Evolutionary conservation across 495 filamentous ascomycete genomes (phyloP).

Genomic region (Achaetomiella virescens): DNA sequence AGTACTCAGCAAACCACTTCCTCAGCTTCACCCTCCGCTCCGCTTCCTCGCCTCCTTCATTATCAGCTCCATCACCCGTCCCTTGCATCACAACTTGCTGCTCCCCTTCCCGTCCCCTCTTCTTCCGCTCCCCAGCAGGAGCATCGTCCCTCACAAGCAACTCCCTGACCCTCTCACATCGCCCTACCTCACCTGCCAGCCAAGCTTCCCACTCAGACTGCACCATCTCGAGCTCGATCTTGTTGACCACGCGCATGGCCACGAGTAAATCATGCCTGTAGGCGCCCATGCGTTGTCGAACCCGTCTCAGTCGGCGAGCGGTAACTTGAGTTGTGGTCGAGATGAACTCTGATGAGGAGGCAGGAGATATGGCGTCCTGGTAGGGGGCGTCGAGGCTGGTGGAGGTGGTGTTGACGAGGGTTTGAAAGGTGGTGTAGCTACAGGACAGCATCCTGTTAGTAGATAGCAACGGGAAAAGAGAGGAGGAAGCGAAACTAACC

Average conservation of each 20-base stretch:
- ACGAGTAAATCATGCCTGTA: conserved; percentile 93
- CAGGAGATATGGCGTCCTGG: conserved; percentile 19
- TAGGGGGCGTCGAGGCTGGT: conserved; percentile 48
- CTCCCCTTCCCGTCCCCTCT: conserved; percentile 21
- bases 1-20: conserved; percentile 66
- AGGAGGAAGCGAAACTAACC: conserved; percentile 21
- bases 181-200: conserved; percentile 63
- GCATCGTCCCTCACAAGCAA: conserved; percentile 35
- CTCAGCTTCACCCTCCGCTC: conserved; percentile 39
- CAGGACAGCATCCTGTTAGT: not conserved
- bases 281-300: conserved; percentile 70
- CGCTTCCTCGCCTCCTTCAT: conserved; percentile 28
- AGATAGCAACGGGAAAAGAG: not conserved
- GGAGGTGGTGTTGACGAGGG: conserved; percentile 45
- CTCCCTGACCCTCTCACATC: conserved; percentile 58
- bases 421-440: conserved; percentile 50
- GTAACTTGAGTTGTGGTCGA: conserved; percentile 51
- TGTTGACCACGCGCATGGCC: conserved; percentile 83
- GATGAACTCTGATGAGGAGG: conserved; percentile 25
- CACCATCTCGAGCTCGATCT: conserved; percentile 77
- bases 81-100: conserved; percentile 5
- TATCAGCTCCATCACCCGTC: conserved; percentile 8
- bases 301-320: conserved; percentile 62
- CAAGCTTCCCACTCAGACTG: conserved; percentile 86
- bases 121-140: too few relatives aligned